Conservation (phyloP, 768 basidiomycete genomes). For the Cantharellus anzutake region DNA sequence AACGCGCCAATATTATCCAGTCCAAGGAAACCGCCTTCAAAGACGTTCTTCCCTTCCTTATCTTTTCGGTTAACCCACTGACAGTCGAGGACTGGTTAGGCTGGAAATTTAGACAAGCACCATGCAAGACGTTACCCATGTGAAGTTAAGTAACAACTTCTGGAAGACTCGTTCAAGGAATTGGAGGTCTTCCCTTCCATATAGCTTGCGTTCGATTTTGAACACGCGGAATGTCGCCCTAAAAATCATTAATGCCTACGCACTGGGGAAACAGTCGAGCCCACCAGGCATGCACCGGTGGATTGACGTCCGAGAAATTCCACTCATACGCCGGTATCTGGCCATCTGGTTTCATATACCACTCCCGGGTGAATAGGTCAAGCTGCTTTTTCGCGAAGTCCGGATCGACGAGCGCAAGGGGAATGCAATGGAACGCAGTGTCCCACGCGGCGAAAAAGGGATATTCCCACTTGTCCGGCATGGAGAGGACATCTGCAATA, state of each 20-base stretch:
- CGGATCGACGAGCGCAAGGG: slow-evolving; percentile 88
- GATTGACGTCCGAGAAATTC: slow-evolving; percentile 98
- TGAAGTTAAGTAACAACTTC: slow-evolving; percentile 90
- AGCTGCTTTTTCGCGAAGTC: slow-evolving; percentile 95
- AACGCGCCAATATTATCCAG: slow-evolving; percentile 97
- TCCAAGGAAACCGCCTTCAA: slow-evolving; percentile 96
- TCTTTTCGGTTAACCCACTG: slow-evolving; percentile 99
- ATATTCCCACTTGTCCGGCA: slow-evolving; percentile 99
- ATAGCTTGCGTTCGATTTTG: slow-evolving; percentile 95
- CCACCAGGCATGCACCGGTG: slow-evolving; percentile 94
- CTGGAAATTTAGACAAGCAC: neutral
- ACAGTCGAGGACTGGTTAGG: slow-evolving; percentile 2
- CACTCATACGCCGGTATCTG: slow-evolving; percentile 98
- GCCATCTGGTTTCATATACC: slow-evolving; percentile 99
- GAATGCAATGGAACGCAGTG: slow-evolving; percentile 98
- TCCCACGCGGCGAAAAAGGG: slow-evolving; percentile 99
- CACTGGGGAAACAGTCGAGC: slow-evolving; percentile 9
- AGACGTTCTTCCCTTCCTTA: slow-evolving; percentile 83
- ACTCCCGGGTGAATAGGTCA: slow-evolving; percentile 88
- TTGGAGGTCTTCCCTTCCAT: slow-evolving; percentile 70
- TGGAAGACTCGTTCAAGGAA: slow-evolving; percentile 99
- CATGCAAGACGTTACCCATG: slow-evolving; percentile 38
- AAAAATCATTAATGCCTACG: neutral
- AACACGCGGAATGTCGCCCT: slow-evolving; percentile 97
- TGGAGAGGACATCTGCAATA: slow-evolving; percentile 87